These are phyloP conservation scores for Rhodosporidiobolus odoratus DNA, from an alignment of 768 basidiomycete genomes.

Conservation along the genomic window DNA sequence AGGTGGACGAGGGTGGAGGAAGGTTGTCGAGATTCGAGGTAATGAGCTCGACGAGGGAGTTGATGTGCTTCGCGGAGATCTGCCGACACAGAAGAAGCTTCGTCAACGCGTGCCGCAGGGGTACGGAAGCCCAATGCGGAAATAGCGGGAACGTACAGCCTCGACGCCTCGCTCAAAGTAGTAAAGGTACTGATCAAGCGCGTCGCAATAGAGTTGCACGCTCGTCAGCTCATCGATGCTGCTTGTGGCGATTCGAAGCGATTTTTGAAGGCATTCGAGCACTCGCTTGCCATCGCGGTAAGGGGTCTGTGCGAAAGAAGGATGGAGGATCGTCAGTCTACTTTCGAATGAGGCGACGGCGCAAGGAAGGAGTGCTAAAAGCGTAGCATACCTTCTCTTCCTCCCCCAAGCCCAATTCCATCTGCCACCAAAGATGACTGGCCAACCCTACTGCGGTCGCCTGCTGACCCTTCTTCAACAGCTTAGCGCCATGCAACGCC, in stretches of 20 bases:
- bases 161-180: slow-evolving; percentile 91
- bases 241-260: slow-evolving; percentile 88
- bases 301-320: slow-evolving; percentile 43
- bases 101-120: neutral
- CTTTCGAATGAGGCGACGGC: neutral
- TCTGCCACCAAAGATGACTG: slow-evolving; percentile 99
- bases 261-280: slow-evolving; percentile 93
- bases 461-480: slow-evolving; percentile 97
- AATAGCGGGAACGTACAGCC: slow-evolving; percentile 64
- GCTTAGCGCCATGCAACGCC: slow-evolving; percentile 90
- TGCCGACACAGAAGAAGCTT: slow-evolving; percentile 43
- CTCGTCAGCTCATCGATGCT: slow-evolving; percentile 96
- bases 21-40: slow-evolving; percentile 90
- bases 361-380: neutral
- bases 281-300: slow-evolving; percentile 89
- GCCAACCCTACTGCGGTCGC: slow-evolving; percentile 88
- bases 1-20: slow-evolving; percentile 56
- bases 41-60: slow-evolving; percentile 91
- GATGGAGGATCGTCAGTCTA: neutral
- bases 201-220: slow-evolving; percentile 91
- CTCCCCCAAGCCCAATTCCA: slow-evolving; percentile 53
- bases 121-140: neutral
- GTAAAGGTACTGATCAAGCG: slow-evolving; percentile 90
- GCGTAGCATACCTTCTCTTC: slow-evolving; percentile 51
- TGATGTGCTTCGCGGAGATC: slow-evolving; percentile 93